Percentiles rank a stretch among this genome's conserved stretches.
Conservation (phyloP, 192 early-diverging fungal species). For the Coemansia sp. region DNA sequence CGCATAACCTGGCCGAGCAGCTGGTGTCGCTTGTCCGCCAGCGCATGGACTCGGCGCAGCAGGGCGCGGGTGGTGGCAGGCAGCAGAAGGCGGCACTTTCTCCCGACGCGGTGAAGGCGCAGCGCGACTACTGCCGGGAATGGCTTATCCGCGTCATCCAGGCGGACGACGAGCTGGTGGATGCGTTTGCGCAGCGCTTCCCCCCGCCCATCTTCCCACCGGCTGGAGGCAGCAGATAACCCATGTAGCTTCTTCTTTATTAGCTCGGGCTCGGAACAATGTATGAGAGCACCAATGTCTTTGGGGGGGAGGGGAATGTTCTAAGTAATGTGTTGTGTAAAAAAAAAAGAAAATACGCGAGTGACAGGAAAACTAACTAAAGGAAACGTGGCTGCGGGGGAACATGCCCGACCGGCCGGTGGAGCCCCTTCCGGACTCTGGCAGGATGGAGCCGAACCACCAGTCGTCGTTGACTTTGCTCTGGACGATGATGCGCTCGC, state of each 20-base stretch:
- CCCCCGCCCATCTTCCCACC: conserved; percentile 42
- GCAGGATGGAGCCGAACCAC: conserved; percentile 52
- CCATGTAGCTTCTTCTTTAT: neutral
- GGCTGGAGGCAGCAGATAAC: neutral
- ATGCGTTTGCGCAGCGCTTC: conserved; percentile 52
- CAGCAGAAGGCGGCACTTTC: conserved; percentile 5
- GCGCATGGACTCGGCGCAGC: conserved; percentile 41
- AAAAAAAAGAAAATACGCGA: neutral
- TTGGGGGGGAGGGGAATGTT: too few species aligned
- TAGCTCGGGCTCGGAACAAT: too few species aligned
- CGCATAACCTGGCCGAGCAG: conserved; percentile 53
- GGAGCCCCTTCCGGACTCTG: conserved; percentile 38
- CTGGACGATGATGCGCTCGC: conserved; percentile 52
- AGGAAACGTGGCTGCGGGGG: conserved; percentile 51
- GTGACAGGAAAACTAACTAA: conserved; percentile 1
- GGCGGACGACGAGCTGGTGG: conserved; percentile 52
- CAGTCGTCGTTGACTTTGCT: conserved; percentile 56
- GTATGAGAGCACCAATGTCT: too few species aligned
- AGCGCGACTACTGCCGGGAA: conserved; percentile 50
- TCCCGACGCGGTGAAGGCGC: conserved; percentile 18
- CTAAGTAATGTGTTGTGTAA: too few species aligned
- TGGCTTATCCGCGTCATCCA: conserved; percentile 53
- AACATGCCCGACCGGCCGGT: conserved; percentile 52
- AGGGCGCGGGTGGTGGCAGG: neutral
- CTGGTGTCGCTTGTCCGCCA: conserved; percentile 50